Conservation (phyloP, 31 red algal genomes). For the Asparagopsis taxiformis region DNA sequence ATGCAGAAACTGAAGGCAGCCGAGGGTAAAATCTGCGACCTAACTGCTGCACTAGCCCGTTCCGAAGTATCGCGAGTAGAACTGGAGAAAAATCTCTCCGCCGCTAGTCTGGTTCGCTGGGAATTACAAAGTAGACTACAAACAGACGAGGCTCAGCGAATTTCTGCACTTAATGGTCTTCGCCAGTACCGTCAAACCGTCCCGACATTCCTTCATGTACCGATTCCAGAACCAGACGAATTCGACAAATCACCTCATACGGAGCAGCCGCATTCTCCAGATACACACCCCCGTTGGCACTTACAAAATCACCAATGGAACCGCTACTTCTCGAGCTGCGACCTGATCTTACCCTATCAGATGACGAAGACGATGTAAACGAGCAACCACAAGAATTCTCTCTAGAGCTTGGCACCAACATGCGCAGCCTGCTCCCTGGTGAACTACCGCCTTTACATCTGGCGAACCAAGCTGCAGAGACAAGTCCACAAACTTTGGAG, state of each 20-base stretch:
- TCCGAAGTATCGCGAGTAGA: conserved; percentile 4
- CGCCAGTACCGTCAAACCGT: conserved; percentile 6
- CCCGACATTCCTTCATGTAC: neutral
- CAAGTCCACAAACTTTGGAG: neutral
- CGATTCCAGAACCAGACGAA: neutral
- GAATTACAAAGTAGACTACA: conserved; percentile 42
- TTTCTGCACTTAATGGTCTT: conserved; percentile 25
- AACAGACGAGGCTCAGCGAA: conserved; percentile 31
- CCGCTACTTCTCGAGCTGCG: neutral
- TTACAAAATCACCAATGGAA: neutral
- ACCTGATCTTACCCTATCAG: conserved; percentile 6
- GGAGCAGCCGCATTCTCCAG: no score
- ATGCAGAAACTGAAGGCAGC: neutral
- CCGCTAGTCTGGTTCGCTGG: conserved; percentile 10
- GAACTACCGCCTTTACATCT: neutral
- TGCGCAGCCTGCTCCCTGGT: neutral
- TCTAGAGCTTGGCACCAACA: neutral
- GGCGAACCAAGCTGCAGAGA: neutral
- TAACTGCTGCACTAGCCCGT: conserved; percentile 22
- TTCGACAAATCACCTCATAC: no score
- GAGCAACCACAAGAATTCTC: neutral
- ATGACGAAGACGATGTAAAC: conserved; percentile 17
- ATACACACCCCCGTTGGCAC: neutral
- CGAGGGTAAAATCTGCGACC: conserved; percentile 1
- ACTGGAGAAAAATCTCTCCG: conserved; percentile 25